phyloP scores from a whole-genome alignment of 805 yeast genomes.

The Lachancea sp. region DNA sequence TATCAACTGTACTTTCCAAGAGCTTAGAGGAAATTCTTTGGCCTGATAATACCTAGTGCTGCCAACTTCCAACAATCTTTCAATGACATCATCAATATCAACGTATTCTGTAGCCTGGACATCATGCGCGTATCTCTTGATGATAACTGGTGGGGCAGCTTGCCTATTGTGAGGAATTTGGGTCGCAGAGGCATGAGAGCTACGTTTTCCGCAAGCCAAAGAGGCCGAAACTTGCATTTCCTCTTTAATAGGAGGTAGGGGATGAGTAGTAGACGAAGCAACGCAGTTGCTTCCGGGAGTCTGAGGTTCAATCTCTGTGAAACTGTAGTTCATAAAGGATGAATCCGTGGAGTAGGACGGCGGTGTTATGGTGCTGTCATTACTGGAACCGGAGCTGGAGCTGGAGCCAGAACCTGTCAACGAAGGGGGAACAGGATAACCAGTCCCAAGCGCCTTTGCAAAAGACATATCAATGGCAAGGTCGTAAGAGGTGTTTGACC shows the following conservation, averaged over 20 bases:
- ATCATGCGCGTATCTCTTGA: constrained; percentile 30
- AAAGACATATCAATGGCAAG: constrained; percentile 33
- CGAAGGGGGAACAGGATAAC: not conserved
- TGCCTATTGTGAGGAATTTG: constrained; percentile 17
- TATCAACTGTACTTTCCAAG: constrained; percentile 50
- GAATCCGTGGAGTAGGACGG: constrained; percentile 10
- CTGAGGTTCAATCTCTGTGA: constrained; percentile 8
- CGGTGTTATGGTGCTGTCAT: constrained; percentile 7
- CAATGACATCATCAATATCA: constrained; percentile 59
- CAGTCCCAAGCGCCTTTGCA: constrained; percentile 24
- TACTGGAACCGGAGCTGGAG: constrained; percentile 10
- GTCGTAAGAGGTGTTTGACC: constrained; percentile 16
- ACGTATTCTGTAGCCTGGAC: constrained; percentile 27
- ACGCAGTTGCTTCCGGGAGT: constrained; percentile 1
- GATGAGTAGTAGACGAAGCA: not conserved
- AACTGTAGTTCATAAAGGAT: constrained; percentile 8
- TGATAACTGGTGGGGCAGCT: constrained; percentile 17
- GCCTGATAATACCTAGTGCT: constrained; percentile 37
- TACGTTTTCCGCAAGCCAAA: constrained; percentile 5
- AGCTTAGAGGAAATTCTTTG: constrained; percentile 43
- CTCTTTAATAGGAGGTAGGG: constrained; percentile 13
- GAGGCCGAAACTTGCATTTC: constrained; percentile 9
- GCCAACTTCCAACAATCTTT: constrained; percentile 50
- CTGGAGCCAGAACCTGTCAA: constrained; percentile 12
- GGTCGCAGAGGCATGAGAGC: constrained; percentile 6